phyloP scores from a whole-genome alignment of 306 rosid species.

The Hippophae tibetana region DNA sequence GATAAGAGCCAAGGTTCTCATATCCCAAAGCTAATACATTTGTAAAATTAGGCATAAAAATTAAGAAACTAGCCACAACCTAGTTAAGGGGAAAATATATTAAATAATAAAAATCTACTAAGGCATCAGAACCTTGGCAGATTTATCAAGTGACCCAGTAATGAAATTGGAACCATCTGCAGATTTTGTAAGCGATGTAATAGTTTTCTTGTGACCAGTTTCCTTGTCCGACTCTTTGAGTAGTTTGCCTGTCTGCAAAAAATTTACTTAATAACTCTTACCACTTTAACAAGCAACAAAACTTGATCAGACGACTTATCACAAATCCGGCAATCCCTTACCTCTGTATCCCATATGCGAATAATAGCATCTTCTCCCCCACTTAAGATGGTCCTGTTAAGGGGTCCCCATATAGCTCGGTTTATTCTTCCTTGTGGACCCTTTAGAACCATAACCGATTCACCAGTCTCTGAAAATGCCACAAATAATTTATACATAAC shows the following conservation, averaged over 20 bases:
- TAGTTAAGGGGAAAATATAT: neutral
- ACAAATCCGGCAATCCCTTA: neutral
- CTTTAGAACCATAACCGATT: slow-evolving; percentile 55
- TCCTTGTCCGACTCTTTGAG: slow-evolving; percentile 71
- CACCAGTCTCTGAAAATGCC: slow-evolving; percentile 20
- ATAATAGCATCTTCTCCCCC: slow-evolving; percentile 80
- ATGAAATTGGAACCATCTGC: slow-evolving; percentile 72
- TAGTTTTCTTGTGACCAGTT: slow-evolving; percentile 60
- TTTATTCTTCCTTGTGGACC: slow-evolving; percentile 94
- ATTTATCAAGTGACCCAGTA: slow-evolving; percentile 81
- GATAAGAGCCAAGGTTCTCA: slow-evolving; percentile 69
- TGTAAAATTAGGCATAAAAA: slow-evolving; percentile 2
- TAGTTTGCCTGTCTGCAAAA: slow-evolving; percentile 65
- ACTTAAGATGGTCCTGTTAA: slow-evolving; percentile 69
- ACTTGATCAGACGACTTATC: no score
- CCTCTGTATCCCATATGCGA: slow-evolving; percentile 96
- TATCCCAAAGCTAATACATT: slow-evolving; percentile 70
- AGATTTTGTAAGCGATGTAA: slow-evolving; percentile 65
- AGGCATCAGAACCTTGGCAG: slow-evolving; percentile 50
- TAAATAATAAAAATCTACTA: no score
- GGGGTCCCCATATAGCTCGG: slow-evolving; percentile 94
- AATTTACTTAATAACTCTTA: neutral
- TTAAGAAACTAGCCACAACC: neutral
- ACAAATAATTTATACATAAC: no score
- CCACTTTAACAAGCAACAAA: no score